phyloP scores from a whole-genome alignment of 1,284 basidiomycete species.

The Paramarasmius palmivorus region DNA sequence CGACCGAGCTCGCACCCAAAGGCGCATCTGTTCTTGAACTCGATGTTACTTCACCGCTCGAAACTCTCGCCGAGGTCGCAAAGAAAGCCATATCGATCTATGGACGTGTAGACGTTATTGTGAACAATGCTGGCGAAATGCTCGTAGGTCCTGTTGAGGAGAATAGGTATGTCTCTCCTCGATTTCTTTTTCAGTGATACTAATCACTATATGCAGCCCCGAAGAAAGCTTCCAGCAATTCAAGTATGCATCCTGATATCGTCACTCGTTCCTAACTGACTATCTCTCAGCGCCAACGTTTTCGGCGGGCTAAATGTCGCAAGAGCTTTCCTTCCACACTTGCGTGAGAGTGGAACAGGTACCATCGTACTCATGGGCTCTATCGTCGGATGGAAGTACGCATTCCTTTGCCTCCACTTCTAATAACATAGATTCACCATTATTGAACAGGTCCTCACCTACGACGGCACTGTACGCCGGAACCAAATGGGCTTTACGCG shows the following conservation, averaged over 20 bases:
- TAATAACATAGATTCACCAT: not conserved
- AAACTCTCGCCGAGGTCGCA: conserved; percentile 25
- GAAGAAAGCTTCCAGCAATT: conserved; percentile 31
- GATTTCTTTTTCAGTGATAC: not conserved
- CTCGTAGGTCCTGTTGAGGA: conserved; percentile 28
- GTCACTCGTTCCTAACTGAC: too few relatives aligned
- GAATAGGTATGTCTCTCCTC: conserved; percentile 22
- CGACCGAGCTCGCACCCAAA: conserved; percentile 28
- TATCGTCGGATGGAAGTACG: conserved; percentile 30
- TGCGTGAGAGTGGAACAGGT: conserved; percentile 32
- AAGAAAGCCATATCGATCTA: conserved; percentile 29
- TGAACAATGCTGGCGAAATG: conserved; percentile 36
- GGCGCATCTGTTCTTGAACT: conserved; percentile 36
- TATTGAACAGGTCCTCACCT: not conserved
- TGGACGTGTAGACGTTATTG: conserved; percentile 35
- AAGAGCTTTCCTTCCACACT: conserved; percentile 38
- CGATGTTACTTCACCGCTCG: conserved; percentile 33
- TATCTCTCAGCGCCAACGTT: conserved; percentile 34
- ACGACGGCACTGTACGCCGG: conserved; percentile 1
- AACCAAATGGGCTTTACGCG: conserved; percentile 7
- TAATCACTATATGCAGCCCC: conserved; percentile 20
- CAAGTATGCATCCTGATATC: conserved; percentile 23
- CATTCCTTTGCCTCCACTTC: not conserved
- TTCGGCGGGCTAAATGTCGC: conserved; percentile 39
- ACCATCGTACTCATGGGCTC: conserved; percentile 37